phyloP scores from a whole-genome alignment of 2,329 filamentous ascomycete genomes.

The Pestalotiopsis sp. region DNA sequence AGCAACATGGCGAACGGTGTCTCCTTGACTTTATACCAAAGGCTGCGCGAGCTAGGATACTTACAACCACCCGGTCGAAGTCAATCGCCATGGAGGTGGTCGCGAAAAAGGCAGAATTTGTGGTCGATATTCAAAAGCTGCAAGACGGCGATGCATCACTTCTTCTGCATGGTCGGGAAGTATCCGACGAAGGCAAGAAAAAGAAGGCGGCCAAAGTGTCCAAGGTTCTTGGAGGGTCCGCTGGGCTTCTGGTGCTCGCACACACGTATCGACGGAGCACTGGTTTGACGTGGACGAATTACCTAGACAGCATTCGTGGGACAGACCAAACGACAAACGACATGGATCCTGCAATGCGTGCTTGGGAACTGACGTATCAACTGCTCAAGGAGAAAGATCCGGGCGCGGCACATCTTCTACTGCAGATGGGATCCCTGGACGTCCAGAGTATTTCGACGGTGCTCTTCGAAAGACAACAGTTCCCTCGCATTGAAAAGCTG shows the following conservation, averaged over 20 bases:
- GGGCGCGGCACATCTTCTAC: neutral
- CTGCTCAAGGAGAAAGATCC: neutral
- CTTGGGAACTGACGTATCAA: neutral
- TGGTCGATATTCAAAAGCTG: neutral
- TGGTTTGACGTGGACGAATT: neutral
- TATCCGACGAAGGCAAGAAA: neutral
- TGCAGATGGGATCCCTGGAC: neutral
- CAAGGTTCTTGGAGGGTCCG: neutral
- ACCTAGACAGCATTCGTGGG: neutral
- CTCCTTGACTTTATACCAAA: neutral
- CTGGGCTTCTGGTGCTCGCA: neutral
- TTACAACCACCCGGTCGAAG: neutral
- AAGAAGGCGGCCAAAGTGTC: neutral
- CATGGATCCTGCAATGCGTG: neutral
- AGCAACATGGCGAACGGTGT: neutral
- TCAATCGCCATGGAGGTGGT: neutral
- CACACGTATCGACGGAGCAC: neutral
- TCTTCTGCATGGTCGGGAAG: neutral
- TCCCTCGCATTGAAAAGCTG: neutral
- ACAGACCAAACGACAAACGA: neutral
- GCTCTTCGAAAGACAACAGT: neutral
- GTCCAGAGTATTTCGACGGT: neutral
- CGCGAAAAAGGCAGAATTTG: neutral
- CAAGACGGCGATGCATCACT: neutral
- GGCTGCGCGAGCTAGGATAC: neutral